phyloP scores from a whole-genome alignment of 331 rosid species.

The Telfairia occidentalis region DNA sequence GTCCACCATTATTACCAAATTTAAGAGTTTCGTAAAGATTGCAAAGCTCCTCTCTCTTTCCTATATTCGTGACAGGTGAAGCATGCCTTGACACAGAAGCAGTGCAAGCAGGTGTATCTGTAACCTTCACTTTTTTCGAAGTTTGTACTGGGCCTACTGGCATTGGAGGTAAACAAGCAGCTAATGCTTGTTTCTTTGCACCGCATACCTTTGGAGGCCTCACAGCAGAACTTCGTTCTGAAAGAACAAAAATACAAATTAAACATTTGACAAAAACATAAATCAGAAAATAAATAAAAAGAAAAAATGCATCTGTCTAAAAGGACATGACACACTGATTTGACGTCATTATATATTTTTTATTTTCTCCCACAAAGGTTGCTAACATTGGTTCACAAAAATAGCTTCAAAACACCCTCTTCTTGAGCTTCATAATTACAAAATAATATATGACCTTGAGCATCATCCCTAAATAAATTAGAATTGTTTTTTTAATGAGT shows the following conservation, averaged over 20 bases:
- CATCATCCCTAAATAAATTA: background rate
- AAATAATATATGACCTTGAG: background rate
- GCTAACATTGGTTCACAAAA: background rate
- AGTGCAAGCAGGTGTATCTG: background rate
- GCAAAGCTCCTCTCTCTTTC: background rate
- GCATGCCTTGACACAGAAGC: background rate
- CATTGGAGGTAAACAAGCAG: background rate
- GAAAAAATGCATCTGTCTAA: background rate
- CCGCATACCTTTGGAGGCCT: slow-evolving; percentile 1
- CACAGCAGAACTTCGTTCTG: background rate
- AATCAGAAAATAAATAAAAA: background rate
- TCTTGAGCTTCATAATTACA: background rate
- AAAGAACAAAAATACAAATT: background rate
- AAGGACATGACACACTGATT: background rate
- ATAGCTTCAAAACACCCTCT: background rate
- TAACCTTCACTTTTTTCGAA: background rate
- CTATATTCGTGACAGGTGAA: background rate
- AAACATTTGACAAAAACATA: background rate
- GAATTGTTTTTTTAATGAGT: background rate
- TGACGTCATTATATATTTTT: background rate
- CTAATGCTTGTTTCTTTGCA: background rate
- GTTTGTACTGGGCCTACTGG: background rate
- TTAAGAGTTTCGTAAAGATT: background rate
- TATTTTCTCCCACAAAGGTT: background rate
- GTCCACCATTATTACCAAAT: background rate